Base-by-base conservation (phyloP, 2,329 filamentous ascomycete genomes). In the Fusarium sp. region DNA sequence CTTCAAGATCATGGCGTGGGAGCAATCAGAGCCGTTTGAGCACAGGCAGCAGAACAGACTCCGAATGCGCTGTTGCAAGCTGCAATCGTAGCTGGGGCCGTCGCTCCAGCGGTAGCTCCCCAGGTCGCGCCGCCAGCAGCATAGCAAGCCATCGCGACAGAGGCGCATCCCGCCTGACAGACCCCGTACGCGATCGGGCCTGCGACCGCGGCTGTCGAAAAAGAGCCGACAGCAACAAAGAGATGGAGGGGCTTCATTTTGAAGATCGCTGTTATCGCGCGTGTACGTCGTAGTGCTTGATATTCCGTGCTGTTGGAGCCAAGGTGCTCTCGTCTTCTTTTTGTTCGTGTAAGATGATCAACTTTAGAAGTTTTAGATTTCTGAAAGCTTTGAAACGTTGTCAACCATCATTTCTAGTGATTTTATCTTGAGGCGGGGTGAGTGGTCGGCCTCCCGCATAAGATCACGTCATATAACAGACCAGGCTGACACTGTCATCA, bases 11-110 rank as follows among this genome's bases (percentile, higher is more conserved):
- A 56, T 28, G 56, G 56, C 5, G 30, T 59, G n/a, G 64, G 62
- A 2, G 62, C 62, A 17, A 50, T 10, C 3, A 67, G 35, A 15
- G 45, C 62, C 11, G 42, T 20, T n/a, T 57, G 28, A 13, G 62
- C 45, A 8, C 64, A 67, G 3, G 22, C 30, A 15, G 61, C 51
- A 41, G 64, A 67, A 30, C 64, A 67, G 7, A 36, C 57, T 11
- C 64, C 39, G 13, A 67, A 67, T 20, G 64, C 64, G 18, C 32
- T 35, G 11, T 67, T 67, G 7, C 51, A 59, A 2, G 62, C 64
- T 5, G 50, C 20, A 22, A 59, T 59, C 1, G 56, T 53, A 22
- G 61, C 50, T 22, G 64, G 64, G 8, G 64, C 64, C 20, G 63
- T 38, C 1, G 18, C 44, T 8, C 60, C 64, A 1, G 24, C 4